phyloP scores from a whole-genome alignment of 495 filamentous ascomycete genomes.

The Thozetella sp. region DNA sequence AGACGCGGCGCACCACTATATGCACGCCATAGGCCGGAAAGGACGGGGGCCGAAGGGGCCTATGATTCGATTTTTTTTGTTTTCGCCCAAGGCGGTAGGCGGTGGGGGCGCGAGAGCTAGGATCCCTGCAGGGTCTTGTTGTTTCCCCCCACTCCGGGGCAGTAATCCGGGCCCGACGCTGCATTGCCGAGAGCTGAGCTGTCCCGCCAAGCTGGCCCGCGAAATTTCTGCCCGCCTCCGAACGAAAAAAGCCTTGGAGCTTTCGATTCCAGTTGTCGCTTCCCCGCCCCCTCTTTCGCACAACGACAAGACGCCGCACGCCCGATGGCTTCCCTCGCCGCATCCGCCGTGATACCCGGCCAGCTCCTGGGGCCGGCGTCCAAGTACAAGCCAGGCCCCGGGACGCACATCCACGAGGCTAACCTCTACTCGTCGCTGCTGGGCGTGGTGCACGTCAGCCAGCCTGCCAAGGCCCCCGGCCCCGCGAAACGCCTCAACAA shows the following conservation, averaged over 20 bases:
- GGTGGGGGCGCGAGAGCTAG: too few relatives aligned
- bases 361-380: slow-evolving; percentile 71
- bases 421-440: slow-evolving; percentile 76
- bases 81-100: not conserved
- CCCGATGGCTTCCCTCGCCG: slow-evolving; percentile 15
- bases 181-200: not conserved
- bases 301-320: slow-evolving; percentile 15
- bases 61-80: slow-evolving; percentile 1
- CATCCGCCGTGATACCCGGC: slow-evolving; percentile 62
- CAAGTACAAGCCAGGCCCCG: slow-evolving; percentile 70
- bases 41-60: not conserved
- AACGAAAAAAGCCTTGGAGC: not conserved
- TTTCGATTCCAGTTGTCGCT: too few relatives aligned
- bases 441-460: slow-evolving; percentile 54
- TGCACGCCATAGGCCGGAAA: not conserved
- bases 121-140: not conserved
- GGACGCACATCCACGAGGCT: slow-evolving; percentile 75
- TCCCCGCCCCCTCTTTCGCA: not conserved
- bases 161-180: not conserved
- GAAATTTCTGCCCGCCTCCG: not conserved
- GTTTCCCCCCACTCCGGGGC: not conserved
- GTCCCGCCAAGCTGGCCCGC: not conserved
- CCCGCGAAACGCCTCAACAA: slow-evolving; percentile 60
- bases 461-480: slow-evolving; percentile 46
- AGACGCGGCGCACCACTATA: not conserved